phyloP scores from a whole-genome alignment of 257 asterid genomes.

The Striga asiatica region DNA sequence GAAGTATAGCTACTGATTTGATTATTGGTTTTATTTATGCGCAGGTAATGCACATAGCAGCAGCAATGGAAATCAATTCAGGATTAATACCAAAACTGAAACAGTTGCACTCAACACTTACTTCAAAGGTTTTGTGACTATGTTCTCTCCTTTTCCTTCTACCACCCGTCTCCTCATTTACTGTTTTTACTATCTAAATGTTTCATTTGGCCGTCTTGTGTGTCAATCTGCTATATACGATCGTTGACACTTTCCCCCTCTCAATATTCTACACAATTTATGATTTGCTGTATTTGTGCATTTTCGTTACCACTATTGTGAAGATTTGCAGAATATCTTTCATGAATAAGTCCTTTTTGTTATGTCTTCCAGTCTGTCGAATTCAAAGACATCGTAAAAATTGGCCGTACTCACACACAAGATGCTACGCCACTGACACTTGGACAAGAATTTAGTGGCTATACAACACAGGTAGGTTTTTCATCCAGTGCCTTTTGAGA shows the following conservation, averaged over 20 bases:
- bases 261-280: not conserved
- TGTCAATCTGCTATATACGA: too few species aligned
- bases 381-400: conserved; percentile 84
- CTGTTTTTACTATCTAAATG: not conserved
- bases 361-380: conserved; percentile 46
- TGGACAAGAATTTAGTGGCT: conserved; percentile 98
- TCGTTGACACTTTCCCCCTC: not conserved
- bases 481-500: not conserved
- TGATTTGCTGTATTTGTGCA: not conserved
- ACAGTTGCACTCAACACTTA: conserved; percentile 67
- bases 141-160: not conserved
- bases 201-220: not conserved
- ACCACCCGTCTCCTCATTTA: not conserved
- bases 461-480: conserved; percentile 77
- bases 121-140: conserved; percentile 52
- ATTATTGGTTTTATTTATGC: conserved; percentile 12
- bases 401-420: conserved; percentile 98
- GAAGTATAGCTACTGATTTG: conserved; percentile 5
- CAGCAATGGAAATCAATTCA: conserved; percentile 77
- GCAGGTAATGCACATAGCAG: conserved; percentile 99
- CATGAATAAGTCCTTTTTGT: not conserved
- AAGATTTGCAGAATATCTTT: conserved; percentile 3
- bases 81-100: conserved; percentile 75
- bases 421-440: conserved; percentile 98
- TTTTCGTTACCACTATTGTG: not conserved